Conservation (phyloP, 805 yeast genomes). For the Wickerhamiella australiensis region DNA sequence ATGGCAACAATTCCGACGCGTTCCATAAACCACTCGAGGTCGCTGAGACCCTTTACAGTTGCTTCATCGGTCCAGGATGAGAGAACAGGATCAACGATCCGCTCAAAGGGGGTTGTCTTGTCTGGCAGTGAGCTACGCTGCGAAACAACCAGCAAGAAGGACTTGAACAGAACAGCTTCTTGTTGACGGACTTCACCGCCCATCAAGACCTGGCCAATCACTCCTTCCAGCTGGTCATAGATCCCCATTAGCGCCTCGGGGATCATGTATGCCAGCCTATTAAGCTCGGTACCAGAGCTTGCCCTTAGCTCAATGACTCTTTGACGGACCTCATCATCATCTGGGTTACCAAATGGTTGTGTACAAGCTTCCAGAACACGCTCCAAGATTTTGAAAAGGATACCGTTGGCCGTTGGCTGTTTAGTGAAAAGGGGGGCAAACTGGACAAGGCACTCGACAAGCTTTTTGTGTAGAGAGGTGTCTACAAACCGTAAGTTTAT, state of each 20-base stretch:
- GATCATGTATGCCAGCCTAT: slow-evolving; percentile 86
- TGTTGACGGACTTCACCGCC: slow-evolving; percentile 69
- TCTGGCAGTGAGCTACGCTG: slow-evolving; percentile 58
- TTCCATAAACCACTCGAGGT: slow-evolving; percentile 97
- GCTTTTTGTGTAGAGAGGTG: slow-evolving; percentile 70
- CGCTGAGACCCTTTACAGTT: slow-evolving; percentile 78
- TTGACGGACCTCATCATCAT: slow-evolving; percentile 54
- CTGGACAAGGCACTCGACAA: slow-evolving; percentile 84
- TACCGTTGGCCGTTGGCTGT: slow-evolving; percentile 37
- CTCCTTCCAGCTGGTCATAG: slow-evolving; percentile 69
- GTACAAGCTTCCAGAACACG: slow-evolving; percentile 79
- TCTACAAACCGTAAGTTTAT: slow-evolving; percentile 65
- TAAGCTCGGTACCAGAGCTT: slow-evolving; percentile 87
- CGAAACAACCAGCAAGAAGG: slow-evolving; percentile 82
- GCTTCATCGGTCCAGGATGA: slow-evolving; percentile 85
- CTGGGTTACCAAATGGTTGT: slow-evolving; percentile 30
- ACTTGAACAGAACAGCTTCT: slow-evolving; percentile 86
- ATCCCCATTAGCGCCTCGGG: slow-evolving; percentile 80
- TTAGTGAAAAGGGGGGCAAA: slow-evolving; percentile 74
- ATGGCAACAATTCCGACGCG: slow-evolving; percentile 88
- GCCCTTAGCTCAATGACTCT: slow-evolving; percentile 76
- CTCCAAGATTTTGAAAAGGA: slow-evolving; percentile 76
- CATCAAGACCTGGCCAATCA: slow-evolving; percentile 56
- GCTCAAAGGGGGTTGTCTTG: slow-evolving; percentile 65
- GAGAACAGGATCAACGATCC: slow-evolving; percentile 87